Base-by-base conservation (phyloP, 2,329 filamentous ascomycete species). In the Alternaria postmessia region DNA sequence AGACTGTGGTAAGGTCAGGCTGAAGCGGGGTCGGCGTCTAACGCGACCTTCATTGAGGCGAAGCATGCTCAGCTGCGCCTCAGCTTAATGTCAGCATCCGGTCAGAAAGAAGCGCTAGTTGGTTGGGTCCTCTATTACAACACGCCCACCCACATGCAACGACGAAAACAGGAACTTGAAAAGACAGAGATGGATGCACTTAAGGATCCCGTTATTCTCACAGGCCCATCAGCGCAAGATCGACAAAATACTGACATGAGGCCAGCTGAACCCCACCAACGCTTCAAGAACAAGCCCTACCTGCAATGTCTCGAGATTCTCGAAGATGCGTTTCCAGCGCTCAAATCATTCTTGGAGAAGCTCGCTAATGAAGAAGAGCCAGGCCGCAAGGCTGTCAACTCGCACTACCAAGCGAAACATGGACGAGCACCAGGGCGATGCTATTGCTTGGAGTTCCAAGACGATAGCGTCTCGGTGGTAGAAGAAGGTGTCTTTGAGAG, bases 331-430 rank as follows among this genome's bases (percentile, higher is more conserved):
- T 57, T 57, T 16, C 44, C 54, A 26, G 54, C 46, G 11, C 54
- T 57, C 34, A 51, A 57, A 22, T 51, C 54, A 3, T 57, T 57
- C 22, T n/a, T 57, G 7, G 54, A 57, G 26, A 57, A 57, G 20
- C 44, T 57, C 4, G 54, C 46, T 3, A 57, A 57, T 3, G 54
- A 57, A 18, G 32, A 24, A 8, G 54, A 57, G 12, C 32, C 54
- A 9, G 54, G 54, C 6, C 54, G 54, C 14, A 6, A 36, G 26
- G 46, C 46, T 22, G 54, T 57, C 7, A 46, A 42, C 1, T 11
- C 14, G 7, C 34, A 57, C 18, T 51, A 51, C 28, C 12, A 18
- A 7, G 22, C 14, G 14, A 9, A 36, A n/a, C 28, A 51, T 3
- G 12, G 20, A 12, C 28, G 46, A 11, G 14, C 46, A 4, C 46